Evolutionary conservation across 108 stramenopile genomes (phyloP).

Genomic region (Cyclotella choctawhatcheeana): DNA sequence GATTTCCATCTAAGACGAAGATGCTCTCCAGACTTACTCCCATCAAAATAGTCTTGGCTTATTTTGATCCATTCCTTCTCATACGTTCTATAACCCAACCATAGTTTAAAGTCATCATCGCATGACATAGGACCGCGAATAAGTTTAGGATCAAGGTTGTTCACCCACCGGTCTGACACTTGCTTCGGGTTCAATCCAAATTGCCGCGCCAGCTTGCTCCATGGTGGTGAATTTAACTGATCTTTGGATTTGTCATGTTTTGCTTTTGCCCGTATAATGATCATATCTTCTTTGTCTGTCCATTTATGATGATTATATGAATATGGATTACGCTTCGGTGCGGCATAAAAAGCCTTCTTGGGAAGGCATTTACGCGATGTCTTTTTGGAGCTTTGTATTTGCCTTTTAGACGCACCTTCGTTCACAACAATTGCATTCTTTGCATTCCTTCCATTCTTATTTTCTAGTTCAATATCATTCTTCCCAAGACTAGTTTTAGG

Average conservation of each 20-base stretch:
- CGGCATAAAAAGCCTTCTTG: neutral
- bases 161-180: neutral
- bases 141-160: constrained; percentile 4
- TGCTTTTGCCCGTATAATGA: neutral
- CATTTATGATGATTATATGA: neutral
- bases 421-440: too few relatives aligned
- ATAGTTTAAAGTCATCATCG: neutral
- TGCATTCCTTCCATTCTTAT: neutral
- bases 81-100: neutral
- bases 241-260: neutral
- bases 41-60: neutral
- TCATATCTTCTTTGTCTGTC: neutral
- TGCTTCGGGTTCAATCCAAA: neutral
- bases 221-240: neutral
- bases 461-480: neutral
- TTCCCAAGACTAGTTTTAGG: too few relatives aligned
- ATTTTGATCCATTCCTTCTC: neutral
- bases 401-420: neutral
- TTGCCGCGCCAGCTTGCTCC: neutral
- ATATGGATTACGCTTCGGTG: neutral
- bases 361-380: neutral
- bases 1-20: neutral
- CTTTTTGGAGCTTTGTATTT: neutral
- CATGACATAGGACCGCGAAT: neutral
- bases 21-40: neutral